These are phyloP conservation scores for Rozella allomycis DNA, from an alignment of 371 early-diverging fungal genomes.

Conservation along the genomic window DNA sequence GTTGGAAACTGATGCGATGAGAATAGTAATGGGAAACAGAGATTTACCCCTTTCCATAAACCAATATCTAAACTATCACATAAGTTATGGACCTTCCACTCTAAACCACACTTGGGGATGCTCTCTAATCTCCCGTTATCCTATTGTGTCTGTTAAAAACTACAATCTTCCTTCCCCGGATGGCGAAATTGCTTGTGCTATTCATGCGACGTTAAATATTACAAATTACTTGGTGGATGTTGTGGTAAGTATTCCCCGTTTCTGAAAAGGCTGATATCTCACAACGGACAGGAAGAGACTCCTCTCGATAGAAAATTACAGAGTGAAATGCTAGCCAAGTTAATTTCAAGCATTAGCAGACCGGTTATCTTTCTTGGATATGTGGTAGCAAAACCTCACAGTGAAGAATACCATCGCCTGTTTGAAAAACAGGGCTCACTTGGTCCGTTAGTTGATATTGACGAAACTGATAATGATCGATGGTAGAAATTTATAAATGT, in stretches of 20 bases:
- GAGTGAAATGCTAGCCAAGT: conserved; percentile 49
- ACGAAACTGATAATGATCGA: conserved; percentile 48
- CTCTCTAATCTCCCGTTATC: conserved; percentile 60
- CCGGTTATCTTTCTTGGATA: conserved; percentile 62
- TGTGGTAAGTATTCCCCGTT: too few relatives aligned
- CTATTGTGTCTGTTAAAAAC: conserved; percentile 42
- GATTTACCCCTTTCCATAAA: too few relatives aligned
- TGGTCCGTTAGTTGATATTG: conserved; percentile 52
- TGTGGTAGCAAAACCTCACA: conserved; percentile 50
- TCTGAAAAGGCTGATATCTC: too few relatives aligned
- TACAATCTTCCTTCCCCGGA: conserved; percentile 55
- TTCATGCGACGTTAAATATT: conserved; percentile 60
- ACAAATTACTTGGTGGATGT: conserved; percentile 56
- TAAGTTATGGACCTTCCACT: conserved; percentile 58
- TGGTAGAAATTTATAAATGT: too few relatives aligned
- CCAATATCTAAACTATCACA: conserved; percentile 50
- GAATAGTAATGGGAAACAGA: conserved; percentile 67
- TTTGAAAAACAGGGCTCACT: too few relatives aligned
- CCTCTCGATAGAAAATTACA: conserved; percentile 47
- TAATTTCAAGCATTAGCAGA: conserved; percentile 39
- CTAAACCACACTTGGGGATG: conserved; percentile 74
- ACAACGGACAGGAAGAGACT: conserved; percentile 65
- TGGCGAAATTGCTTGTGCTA: conserved; percentile 63
- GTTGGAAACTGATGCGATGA: conserved; percentile 51
- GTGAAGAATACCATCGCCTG: too few relatives aligned